Percentiles rank a stretch among this genome's conserved stretches.
These are phyloP conservation scores for Colletotrichum paranaense DNA, from an alignment of 2,329 filamentous ascomycete genomes.

Conservation along the genomic window DNA sequence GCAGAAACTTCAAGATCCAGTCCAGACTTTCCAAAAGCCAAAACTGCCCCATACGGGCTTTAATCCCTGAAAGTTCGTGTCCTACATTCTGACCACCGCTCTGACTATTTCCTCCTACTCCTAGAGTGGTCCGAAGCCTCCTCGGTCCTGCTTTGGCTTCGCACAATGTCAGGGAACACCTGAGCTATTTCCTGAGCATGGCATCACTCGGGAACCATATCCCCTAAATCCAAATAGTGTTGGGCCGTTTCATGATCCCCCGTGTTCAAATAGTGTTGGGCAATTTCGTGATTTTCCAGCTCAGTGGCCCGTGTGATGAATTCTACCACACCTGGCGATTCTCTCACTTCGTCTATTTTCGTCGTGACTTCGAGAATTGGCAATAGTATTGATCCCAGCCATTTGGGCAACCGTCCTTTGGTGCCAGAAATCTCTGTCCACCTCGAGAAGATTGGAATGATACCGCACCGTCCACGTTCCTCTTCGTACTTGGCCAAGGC, in stretches of 20 bases:
- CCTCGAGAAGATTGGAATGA: neutral
- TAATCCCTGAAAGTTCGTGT: no score
- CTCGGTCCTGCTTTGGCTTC: no score
- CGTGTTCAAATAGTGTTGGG: neutral
- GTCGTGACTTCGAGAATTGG: neutral
- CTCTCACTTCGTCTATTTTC: neutral
- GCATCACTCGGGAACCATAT: neutral
- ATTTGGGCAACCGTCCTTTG: neutral
- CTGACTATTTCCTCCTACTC: no score
- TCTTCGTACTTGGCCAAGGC: constrained; percentile 14
- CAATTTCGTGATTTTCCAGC: neutral
- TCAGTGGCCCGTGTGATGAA: neutral
- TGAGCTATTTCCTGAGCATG: no score
- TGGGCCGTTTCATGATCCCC: neutral
- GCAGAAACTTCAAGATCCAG: no score
- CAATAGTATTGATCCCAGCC: neutral
- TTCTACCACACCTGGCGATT: neutral
- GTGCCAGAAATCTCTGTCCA: neutral
- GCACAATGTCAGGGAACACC: no score
- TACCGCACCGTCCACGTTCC: neutral
- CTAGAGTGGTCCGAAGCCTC: no score
- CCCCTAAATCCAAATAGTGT: neutral
- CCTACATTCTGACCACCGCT: no score
- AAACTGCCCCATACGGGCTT: no score
- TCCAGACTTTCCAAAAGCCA: no score